Evolutionary conservation across 148 eudicot genomes (phyloP), one percentile per base, ranked within the genome.

Genomic region (Rhododendron ovatum): DNA sequence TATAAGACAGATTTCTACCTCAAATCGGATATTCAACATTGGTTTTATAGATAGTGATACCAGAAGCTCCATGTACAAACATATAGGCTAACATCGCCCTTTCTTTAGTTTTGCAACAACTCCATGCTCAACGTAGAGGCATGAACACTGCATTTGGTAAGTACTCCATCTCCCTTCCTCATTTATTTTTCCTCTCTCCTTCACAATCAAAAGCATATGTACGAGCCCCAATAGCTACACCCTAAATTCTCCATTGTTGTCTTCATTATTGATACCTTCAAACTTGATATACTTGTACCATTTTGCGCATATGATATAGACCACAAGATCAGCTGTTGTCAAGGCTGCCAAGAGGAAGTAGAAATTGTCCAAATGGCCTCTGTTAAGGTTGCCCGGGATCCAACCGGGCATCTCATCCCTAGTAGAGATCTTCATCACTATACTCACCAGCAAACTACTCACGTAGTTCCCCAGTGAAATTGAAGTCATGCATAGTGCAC

Each of bases 401-500:
- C 95, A 94, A 43, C 98, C 95, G 0, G 91, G 91, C 94, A 90
- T 88, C n/a, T 78, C 39, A 69, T 89, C 90, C 43, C 76, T 26
- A 0, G 91, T 82, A 20, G 94, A 89, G 63, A 93, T 89, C n/a
- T 90, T 91, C 91, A 89, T 93, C 11, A 94, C 91, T 33, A 94
- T 82, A 13, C 89, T 89, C 51, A 93, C 93, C 2, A 93, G 89
- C 82, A 94, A 82, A 75, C 91, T 92, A 69, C 98, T 93, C 37
- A 91, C 92, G 63, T 94, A 93, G 82, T 94, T 93, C 51, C 98
- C 98, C 8, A 91, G 81, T 9, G 98, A 92, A 75, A 94, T 92
- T 1, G 94, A 94, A 47, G 92, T 91, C 91, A 93, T 91, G 83
- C 95, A 91, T 11, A 93, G 93, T 22, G 98, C 98, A 83, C 95